phyloP scores from a whole-genome alignment of 2,329 filamentous ascomycete genomes.

The Colletotrichum euphorbiae region DNA sequence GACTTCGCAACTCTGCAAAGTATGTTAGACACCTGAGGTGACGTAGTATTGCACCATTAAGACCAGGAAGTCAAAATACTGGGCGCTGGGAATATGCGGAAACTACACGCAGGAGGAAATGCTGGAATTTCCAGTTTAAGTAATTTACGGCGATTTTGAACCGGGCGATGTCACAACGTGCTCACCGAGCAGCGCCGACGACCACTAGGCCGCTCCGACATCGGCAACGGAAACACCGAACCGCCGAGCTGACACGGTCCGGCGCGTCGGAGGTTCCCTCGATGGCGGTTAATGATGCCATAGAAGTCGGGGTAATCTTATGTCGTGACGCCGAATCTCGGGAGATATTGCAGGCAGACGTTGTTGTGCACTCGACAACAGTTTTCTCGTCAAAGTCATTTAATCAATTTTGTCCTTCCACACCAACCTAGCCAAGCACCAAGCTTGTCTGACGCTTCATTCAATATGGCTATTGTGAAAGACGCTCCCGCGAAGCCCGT shows the following conservation, averaged over 20 bases:
- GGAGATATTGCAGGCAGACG: neutral
- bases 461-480: constrained; percentile 9
- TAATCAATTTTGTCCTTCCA: neutral
- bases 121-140: constrained; percentile 73
- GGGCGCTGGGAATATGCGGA: constrained; percentile 87
- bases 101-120: constrained; percentile 83
- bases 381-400: neutral
- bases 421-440: neutral
- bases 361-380: neutral
- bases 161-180: neutral
- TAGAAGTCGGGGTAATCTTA: constrained; percentile 9
- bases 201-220: constrained; percentile 11
- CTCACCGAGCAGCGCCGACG: constrained; percentile 3
- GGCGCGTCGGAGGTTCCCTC: constrained; percentile 19
- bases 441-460: neutral
- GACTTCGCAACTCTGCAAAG: constrained; percentile 70
- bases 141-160: constrained; percentile 23
- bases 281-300: constrained; percentile 18
- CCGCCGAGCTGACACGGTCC: constrained; percentile 17
- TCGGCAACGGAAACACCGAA: constrained; percentile 20
- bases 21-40: constrained; percentile 81
- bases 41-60: constrained; percentile 83
- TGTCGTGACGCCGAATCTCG: constrained; percentile 12
- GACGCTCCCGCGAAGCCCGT: constrained; percentile 23
- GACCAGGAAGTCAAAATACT: constrained; percentile 85